Evolutionary conservation across 352 stramenopile genomes (phyloP).

Genomic region (Globisporangium nodosum): DNA sequence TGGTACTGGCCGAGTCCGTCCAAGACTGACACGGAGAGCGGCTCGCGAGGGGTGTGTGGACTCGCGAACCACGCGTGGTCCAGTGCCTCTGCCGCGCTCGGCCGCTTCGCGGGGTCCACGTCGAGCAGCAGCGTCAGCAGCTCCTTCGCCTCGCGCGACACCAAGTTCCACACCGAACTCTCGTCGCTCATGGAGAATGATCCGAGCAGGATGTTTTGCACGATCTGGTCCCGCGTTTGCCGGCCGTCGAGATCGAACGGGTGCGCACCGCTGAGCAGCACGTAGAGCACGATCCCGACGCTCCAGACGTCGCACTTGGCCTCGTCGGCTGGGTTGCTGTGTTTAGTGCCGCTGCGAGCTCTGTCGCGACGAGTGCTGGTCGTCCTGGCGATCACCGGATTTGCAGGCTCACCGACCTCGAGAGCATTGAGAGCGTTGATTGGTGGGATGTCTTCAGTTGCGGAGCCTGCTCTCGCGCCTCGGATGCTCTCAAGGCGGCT

Average conservation of each 20-base stretch:
- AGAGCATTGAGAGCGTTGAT: neutral
- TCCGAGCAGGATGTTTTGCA: constrained; percentile 44
- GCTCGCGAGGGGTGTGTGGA: constrained; percentile 33
- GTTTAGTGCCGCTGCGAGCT: neutral
- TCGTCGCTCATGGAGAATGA: constrained; percentile 34
- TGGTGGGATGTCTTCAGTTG: neutral
- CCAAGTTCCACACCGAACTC: constrained; percentile 29
- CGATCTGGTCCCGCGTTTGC: constrained; percentile 69
- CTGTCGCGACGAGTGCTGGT: neutral
- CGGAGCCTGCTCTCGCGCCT: constrained; percentile 5
- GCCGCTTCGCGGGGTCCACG: constrained; percentile 21
- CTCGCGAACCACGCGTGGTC: constrained; percentile 44
- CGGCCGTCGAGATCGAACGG: constrained; percentile 72
- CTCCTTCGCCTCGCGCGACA: constrained; percentile 48
- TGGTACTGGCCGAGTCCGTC: constrained; percentile 54
- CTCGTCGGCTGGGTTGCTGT: neutral
- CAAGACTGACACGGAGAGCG: constrained; percentile 40
- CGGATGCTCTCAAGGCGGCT: constrained; percentile 13
- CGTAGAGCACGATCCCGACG: constrained; percentile 85
- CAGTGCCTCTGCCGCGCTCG: constrained; percentile 30
- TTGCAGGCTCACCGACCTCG: neutral
- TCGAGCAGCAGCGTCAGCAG: constrained; percentile 36
- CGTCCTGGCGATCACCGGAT: neutral
- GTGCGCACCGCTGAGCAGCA: constrained; percentile 74
- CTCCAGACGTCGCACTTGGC: constrained; percentile 82